Conservation (phyloP, 2,329 filamentous ascomycete genomes). For the Penicillium sp. region DNA sequence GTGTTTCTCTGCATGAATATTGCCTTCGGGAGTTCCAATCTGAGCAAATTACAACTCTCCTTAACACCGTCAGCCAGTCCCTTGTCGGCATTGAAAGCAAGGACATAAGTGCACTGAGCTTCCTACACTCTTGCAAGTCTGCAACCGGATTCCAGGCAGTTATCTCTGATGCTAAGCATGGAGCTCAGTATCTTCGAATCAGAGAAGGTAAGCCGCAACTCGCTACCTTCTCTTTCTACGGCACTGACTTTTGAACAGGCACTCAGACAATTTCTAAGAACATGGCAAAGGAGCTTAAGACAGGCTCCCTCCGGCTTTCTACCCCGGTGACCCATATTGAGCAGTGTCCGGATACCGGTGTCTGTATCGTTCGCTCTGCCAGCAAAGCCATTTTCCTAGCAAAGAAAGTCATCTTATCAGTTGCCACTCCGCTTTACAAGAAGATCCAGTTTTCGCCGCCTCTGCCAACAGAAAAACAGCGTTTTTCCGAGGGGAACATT, state of each 20-base stretch:
- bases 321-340: slow-evolving; percentile 14
- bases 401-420: slow-evolving; percentile 1
- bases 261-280: slow-evolving; percentile 43
- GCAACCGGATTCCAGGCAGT: slow-evolving; percentile 55
- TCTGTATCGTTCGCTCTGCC: neutral
- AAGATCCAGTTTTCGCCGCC: neutral
- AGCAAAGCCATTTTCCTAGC: neutral
- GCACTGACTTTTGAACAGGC: slow-evolving; percentile 1
- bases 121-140: slow-evolving; percentile 57
- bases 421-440: neutral
- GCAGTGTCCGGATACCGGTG: neutral
- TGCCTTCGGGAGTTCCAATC: slow-evolving; percentile 5
- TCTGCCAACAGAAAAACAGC: neutral
- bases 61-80: neutral
- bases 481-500: neutral
- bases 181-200: slow-evolving; percentile 56
- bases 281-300: slow-evolving; percentile 38
- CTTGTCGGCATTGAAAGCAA: slow-evolving; percentile 52
- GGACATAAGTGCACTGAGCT: slow-evolving; percentile 54
- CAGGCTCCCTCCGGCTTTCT: slow-evolving; percentile 28
- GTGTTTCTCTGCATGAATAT: slow-evolving; percentile 5
- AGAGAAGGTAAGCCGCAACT: slow-evolving; percentile 46
- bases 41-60: neutral
- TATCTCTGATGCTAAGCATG: slow-evolving; percentile 54
- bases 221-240: slow-evolving; percentile 31